Percentiles rank a stretch among this genome's conserved stretches.
Conservation (phyloP, 495 filamentous ascomycete species). For the Hypoxylon crocopeplum region DNA sequence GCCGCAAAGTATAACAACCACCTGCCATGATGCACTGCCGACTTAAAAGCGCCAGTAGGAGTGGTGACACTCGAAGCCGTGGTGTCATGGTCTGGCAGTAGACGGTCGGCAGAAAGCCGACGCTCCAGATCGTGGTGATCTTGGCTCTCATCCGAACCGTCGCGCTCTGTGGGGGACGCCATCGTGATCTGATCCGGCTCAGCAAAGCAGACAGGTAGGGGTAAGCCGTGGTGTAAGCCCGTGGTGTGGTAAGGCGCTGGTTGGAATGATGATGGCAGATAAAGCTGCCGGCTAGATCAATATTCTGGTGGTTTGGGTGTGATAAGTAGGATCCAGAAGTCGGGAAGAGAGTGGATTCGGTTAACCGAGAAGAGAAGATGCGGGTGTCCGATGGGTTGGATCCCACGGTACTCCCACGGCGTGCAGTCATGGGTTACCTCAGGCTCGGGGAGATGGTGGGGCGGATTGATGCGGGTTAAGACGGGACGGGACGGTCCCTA, state of each 20-base stretch:
- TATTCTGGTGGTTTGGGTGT: too few species aligned
- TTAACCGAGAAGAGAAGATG: too few species aligned
- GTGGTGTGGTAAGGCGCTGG: background rate
- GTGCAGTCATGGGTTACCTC: background rate
- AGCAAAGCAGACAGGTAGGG: too few species aligned
- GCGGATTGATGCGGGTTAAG: background rate
- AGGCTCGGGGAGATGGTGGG: background rate
- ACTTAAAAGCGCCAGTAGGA: background rate
- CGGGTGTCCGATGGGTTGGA: background rate
- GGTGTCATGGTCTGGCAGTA: background rate
- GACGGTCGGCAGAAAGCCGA: background rate
- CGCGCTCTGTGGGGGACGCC: background rate
- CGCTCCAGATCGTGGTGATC: background rate
- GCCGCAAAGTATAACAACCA: conserved; percentile 1
- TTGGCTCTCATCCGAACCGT: background rate
- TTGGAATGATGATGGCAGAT: background rate
- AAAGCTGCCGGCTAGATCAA: background rate
- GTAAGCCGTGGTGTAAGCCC: too few species aligned
- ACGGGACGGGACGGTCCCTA: background rate
- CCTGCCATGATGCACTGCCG: background rate
- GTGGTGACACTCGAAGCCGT: background rate
- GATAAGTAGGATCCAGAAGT: too few species aligned
- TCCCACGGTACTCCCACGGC: background rate
- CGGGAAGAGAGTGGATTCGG: too few species aligned
- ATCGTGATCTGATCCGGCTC: background rate